Percentiles rank a stretch among this genome's conserved stretches.
Evolutionary conservation across 148 eudicot genomes (phyloP).

Genomic region (Mesembryanthemum crystallinum): DNA sequence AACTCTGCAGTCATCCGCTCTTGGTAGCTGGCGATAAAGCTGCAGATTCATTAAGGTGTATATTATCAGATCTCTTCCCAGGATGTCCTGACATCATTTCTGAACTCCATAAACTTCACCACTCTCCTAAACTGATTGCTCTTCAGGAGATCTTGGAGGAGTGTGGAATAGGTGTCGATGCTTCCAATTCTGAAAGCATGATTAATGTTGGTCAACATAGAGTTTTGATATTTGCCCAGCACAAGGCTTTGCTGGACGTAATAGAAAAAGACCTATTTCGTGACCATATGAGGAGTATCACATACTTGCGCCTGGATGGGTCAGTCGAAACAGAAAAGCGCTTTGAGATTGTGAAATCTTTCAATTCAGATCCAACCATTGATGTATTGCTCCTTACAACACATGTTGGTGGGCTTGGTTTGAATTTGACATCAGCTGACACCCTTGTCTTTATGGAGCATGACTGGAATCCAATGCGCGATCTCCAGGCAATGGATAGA

Average conservation of each 20-base stretch:
- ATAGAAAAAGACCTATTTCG: slow-evolving; percentile 90
- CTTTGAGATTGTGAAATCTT: slow-evolving; percentile 92
- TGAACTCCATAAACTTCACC: slow-evolving; percentile 86
- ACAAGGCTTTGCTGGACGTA: slow-evolving; percentile 88
- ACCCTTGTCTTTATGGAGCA: slow-evolving; percentile 99
- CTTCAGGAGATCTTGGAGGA: slow-evolving; percentile 96
- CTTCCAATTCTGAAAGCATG: slow-evolving; percentile 69
- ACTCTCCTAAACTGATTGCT: slow-evolving; percentile 96
- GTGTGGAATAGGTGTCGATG: slow-evolving; percentile 91
- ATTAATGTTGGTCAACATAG: slow-evolving; percentile 85
- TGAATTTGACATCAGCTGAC: slow-evolving; percentile 96
- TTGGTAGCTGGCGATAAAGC: slow-evolving; percentile 76
- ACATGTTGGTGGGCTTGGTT: slow-evolving; percentile 84
- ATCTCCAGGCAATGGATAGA: slow-evolving; percentile 99
- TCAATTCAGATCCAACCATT: slow-evolving; percentile 98
- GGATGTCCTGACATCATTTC: slow-evolving; percentile 48
- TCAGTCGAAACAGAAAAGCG: slow-evolving; percentile 89
- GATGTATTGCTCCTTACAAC: slow-evolving; percentile 93
- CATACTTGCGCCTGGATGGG: slow-evolving; percentile 93
- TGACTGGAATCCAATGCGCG: slow-evolving; percentile 99
- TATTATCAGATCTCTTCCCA: slow-evolving; percentile 57
- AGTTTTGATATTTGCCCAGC: slow-evolving; percentile 97
- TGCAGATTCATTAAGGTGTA: slow-evolving; percentile 52
- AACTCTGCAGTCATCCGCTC: slow-evolving; percentile 97
- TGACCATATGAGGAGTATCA: slow-evolving; percentile 83